A percentile compares a stretch with the other conserved stretches of the same genome.
These are phyloP conservation scores for Buxus sempervirens DNA, from an alignment of 164 flowering plant genomes.

Conservation along the genomic window DNA sequence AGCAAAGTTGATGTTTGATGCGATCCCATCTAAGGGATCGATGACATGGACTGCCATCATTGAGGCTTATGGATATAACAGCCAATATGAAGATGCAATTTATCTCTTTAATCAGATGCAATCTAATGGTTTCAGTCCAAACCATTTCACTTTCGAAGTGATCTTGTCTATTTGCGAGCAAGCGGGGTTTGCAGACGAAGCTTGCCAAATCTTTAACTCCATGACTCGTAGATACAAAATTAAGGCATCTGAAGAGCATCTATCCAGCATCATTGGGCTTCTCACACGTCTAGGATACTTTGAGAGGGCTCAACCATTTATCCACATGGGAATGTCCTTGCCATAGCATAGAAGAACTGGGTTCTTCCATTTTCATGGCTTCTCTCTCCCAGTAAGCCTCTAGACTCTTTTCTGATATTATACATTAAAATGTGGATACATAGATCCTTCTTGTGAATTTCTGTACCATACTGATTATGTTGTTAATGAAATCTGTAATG, in stretches of 20 bases:
- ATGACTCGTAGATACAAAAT: slow-evolving; percentile 48
- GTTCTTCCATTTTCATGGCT: neutral
- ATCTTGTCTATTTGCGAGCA: slow-evolving; percentile 50
- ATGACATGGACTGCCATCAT: slow-evolving; percentile 78
- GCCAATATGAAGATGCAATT: slow-evolving; percentile 48
- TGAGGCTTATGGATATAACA: slow-evolving; percentile 57
- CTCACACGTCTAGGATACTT: slow-evolving; percentile 39
- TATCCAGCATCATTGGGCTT: slow-evolving; percentile 40
- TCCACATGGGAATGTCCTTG: slow-evolving; percentile 30
- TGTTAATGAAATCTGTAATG: neutral
- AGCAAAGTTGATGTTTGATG: slow-evolving; percentile 51
- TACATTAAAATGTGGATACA: neutral
- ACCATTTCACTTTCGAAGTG: slow-evolving; percentile 51
- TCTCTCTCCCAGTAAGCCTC: neutral
- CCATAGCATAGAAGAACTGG: neutral
- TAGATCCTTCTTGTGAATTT: neutral
- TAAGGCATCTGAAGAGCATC: slow-evolving; percentile 56
- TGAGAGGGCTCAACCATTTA: slow-evolving; percentile 46
- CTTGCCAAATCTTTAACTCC: slow-evolving; percentile 42
- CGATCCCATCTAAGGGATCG: slow-evolving; percentile 49
- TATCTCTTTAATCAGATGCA: slow-evolving; percentile 45
- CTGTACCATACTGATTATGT: neutral
- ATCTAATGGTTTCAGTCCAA: slow-evolving; percentile 47
- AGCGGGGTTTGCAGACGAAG: slow-evolving; percentile 63
- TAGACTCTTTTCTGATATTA: neutral